Base-by-base conservation (phyloP, 257 asterid genomes). In the Solanum sejunctum region DNA sequence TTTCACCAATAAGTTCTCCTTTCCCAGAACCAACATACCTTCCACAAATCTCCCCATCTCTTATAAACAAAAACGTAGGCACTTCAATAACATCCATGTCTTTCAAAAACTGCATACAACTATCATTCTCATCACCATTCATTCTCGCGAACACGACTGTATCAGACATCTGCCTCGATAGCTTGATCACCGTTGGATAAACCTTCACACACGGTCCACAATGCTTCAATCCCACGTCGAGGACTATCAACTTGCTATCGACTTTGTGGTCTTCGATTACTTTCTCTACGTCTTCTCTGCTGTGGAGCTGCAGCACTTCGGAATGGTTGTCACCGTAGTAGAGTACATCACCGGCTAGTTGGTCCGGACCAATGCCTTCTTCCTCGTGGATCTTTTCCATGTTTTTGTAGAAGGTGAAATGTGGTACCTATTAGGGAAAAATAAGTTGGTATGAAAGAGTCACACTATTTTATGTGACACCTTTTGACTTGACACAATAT, bases 131-230 rank as follows among this genome's bases (percentile, higher is more conserved):
- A 80, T 96, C 99, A 0, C 99, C 99, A 71, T 96, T 96, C 99
- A 96, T 96, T 85, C 99, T 86, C 2, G 99, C 99, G 20, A 96
- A 96, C 1, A 93, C 96, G 55, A 88, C 99, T 32, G 92, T 52
- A 23, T 93, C 99, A 51, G 80, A 88, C 99, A 96, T 96, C 79
- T 95, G 94, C 52, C 87, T 84, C 67, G 99, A 96, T 85, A 96
- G 89, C 91, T 95, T 96, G 1, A 96, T 52, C 89, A 96, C 99
- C 84, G 97, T 92, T 32, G 98, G 99, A 77, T 96, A 96, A 1
- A 96, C 98, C 91, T 96, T 96, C 0, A 96, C 99, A 82, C 99
- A 96, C 1, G 99, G 99, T 80, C 99, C 99, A 47, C 99, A 96
- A 88, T 96, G 95, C 87, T 96, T 96, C 86, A 96, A 89, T 17